phyloP scores from a whole-genome alignment of 2,329 filamentous ascomycete species.

The Phyllosticta paracitricarpa region DNA sequence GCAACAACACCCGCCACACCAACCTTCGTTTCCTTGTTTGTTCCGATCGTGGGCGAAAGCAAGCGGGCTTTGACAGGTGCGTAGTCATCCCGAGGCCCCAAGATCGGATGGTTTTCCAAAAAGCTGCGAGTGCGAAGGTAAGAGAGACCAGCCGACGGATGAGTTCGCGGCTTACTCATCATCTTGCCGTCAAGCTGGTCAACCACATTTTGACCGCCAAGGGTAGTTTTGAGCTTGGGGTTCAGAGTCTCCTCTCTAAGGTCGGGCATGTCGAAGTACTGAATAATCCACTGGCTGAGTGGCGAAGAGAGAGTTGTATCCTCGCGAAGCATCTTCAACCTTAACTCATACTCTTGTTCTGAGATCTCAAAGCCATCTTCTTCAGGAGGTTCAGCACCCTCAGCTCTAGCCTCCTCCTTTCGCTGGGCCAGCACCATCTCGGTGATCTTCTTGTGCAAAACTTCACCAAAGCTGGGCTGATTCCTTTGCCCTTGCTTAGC shows the following conservation, averaged over 20 bases:
- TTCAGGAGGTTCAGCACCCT: constrained; percentile 7
- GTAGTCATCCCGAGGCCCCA: constrained; percentile 46
- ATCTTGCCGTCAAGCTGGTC: neutral
- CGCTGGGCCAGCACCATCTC: neutral
- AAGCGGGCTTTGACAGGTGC: constrained; percentile 49
- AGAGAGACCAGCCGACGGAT: constrained; percentile 54
- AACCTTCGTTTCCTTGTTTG: constrained; percentile 17
- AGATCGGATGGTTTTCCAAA: constrained; percentile 49
- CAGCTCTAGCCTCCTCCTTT: neutral
- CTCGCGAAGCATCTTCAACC: constrained; percentile 32
- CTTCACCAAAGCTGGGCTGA: constrained; percentile 16
- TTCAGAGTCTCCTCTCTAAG: constrained; percentile 12
- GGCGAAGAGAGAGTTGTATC: constrained; percentile 42
- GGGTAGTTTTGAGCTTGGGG: too few species aligned
- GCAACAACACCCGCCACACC: constrained; percentile 38
- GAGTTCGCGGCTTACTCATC: constrained; percentile 42
- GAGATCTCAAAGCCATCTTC: constrained; percentile 21
- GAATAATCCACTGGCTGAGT: constrained; percentile 42
- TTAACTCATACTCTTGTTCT: constrained; percentile 16
- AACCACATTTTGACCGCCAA: too few species aligned
- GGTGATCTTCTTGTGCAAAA: constrained; percentile 14
- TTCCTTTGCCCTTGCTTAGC: neutral
- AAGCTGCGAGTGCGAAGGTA: constrained; percentile 48
- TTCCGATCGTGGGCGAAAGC: constrained; percentile 22
- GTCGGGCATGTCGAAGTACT: constrained; percentile 47